Percentiles rank a stretch among this genome's conserved stretches.
Conservation (phyloP, 768 basidiomycete genomes). For the Candolleomyces eurysporus region DNA sequence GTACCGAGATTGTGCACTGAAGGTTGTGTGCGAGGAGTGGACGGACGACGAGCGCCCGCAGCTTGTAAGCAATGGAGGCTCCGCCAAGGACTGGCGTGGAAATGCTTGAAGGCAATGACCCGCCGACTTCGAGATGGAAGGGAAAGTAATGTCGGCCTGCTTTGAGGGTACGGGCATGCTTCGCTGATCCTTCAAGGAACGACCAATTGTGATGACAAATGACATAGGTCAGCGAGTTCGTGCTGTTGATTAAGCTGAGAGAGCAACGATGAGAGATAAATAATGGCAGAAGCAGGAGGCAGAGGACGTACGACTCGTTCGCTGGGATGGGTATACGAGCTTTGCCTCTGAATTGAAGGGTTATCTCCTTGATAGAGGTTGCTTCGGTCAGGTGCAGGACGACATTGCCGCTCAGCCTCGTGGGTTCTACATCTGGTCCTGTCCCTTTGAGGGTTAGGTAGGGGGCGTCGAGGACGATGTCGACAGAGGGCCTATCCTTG, state of each 20-base stretch:
- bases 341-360: constrained; percentile 82
- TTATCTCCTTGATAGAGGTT: constrained; percentile 82
- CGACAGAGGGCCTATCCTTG: constrained; percentile 32
- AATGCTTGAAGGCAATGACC: constrained; percentile 79
- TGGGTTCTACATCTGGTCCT: constrained; percentile 81
- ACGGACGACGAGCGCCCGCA: constrained; percentile 81
- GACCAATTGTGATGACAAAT: constrained; percentile 89
- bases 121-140: constrained; percentile 84
- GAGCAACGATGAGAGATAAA: no score
- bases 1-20: constrained; percentile 57
- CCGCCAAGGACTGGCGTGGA: constrained; percentile 52
- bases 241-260: constrained; percentile 31
- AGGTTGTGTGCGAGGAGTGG: constrained; percentile 55
- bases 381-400: constrained; percentile 77
- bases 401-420: constrained; percentile 77
- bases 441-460: constrained; percentile 72
- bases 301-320: constrained; percentile 53
- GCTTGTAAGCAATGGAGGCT: constrained; percentile 81
- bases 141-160: constrained; percentile 94
- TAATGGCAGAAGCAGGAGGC: no score
- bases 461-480: constrained; percentile 74
- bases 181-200: constrained; percentile 82
- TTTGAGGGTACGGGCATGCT: constrained; percentile 84
- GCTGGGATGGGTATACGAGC: constrained; percentile 62
- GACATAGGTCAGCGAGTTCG: constrained; percentile 51